Conservation (phyloP, 257 asterid species). For the Solanum pennellii region DNA sequence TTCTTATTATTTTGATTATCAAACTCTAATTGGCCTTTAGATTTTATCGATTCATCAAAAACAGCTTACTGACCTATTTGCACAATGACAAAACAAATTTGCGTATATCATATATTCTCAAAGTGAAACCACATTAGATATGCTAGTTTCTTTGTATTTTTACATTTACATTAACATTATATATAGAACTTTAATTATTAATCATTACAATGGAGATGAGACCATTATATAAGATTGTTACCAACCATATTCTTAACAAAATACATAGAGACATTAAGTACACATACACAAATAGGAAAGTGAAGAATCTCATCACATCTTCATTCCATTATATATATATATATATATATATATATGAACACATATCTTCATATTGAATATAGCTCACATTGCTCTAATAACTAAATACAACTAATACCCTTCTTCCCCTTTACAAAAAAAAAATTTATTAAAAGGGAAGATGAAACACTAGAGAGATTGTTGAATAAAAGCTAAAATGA, state of each 20-base stretch:
- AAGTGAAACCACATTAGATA: neutral
- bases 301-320: neutral
- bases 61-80: rapidly evolving
- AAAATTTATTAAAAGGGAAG: neutral
- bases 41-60: neutral
- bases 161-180: neutral
- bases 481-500: neutral
- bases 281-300: neutral
- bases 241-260: neutral
- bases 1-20: neutral
- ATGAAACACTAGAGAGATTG: neutral
- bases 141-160: neutral
- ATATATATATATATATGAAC: neutral
- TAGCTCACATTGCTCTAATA: neutral
- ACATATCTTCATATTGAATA: neutral
- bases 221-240: neutral
- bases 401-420: neutral
- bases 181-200: neutral
- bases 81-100: neutral
- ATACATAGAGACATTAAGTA: neutral
- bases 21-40: neutral
- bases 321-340: neutral
- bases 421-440: neutral
- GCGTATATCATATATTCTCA: rapidly evolving
- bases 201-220: neutral